phyloP scores from a whole-genome alignment of 2,329 filamentous ascomycete species.

The Pestalotiopsis fici region DNA sequence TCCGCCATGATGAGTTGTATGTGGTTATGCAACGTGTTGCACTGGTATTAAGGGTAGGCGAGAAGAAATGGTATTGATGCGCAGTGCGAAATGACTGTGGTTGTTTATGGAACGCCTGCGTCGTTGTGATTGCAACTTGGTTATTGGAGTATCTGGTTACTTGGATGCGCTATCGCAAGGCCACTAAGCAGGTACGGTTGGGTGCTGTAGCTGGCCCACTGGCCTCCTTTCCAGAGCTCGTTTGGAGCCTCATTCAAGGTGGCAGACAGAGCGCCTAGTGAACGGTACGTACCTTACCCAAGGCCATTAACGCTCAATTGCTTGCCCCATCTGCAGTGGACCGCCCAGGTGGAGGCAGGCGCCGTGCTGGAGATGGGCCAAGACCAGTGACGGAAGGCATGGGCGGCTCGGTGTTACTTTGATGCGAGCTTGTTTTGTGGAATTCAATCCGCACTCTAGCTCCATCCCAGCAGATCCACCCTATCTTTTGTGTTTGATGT shows the following conservation, averaged over 20 bases:
- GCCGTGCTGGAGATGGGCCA: no score
- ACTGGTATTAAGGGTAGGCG: background rate
- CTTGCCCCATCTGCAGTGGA: background rate
- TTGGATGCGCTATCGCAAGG: background rate
- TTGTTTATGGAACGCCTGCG: background rate
- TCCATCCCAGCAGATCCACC: background rate
- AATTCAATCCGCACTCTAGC: background rate
- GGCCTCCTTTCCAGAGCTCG: background rate
- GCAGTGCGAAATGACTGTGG: background rate
- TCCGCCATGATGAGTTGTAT: constrained; percentile 63
- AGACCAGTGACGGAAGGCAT: background rate
- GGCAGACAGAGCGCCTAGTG: background rate
- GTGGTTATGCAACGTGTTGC: background rate
- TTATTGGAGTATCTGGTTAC: background rate
- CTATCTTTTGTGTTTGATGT: background rate
- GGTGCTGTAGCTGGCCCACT: background rate
- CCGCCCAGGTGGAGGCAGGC: background rate
- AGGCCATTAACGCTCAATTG: background rate
- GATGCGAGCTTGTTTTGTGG: background rate
- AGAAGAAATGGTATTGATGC: background rate
- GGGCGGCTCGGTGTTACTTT: background rate
- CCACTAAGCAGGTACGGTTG: background rate
- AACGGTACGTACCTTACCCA: background rate
- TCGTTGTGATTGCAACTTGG: background rate
- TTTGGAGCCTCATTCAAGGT: background rate